These are phyloP conservation scores for Coemansia sp. DNA, from an alignment of 192 early-diverging fungal genomes.

Conservation along the genomic window DNA sequence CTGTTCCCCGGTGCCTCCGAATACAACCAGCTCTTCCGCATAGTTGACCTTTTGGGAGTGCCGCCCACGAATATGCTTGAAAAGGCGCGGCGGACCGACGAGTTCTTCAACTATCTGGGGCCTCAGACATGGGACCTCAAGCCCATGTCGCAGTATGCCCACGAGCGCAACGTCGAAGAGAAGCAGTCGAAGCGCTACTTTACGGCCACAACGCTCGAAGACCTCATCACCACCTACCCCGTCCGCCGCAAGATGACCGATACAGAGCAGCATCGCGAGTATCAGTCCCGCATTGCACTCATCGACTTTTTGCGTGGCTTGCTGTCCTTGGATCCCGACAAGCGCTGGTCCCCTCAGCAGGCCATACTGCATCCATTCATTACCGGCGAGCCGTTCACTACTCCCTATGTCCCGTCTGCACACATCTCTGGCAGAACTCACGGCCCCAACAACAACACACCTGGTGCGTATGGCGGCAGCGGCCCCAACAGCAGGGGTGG, in stretches of 20 bases:
- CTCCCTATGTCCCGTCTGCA: constrained; percentile 46
- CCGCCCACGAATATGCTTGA: constrained; percentile 93
- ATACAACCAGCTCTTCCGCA: constrained; percentile 92
- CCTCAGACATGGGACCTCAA: constrained; percentile 65
- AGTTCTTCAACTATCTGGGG: constrained; percentile 76
- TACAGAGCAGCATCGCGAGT: constrained; percentile 48
- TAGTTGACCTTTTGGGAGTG: constrained; percentile 88
- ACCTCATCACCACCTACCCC: constrained; percentile 86
- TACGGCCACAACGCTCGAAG: constrained; percentile 75
- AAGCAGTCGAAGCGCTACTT: constrained; percentile 95
- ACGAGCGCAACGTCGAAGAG: constrained; percentile 78
- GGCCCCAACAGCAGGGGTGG: neutral
- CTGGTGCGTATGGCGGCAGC: constrained; percentile 9
- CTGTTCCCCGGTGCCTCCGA: constrained; percentile 95
- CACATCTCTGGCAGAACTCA: constrained; percentile 9
- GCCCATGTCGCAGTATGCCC: constrained; percentile 71
- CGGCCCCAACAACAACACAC: constrained; percentile 8
- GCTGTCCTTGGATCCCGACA: constrained; percentile 86
- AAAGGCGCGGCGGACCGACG: constrained; percentile 80
- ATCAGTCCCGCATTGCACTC: constrained; percentile 62
- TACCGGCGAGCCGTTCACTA: constrained; percentile 76
- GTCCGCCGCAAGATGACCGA: constrained; percentile 58
- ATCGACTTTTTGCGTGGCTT: constrained; percentile 91
- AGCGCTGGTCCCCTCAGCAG: constrained; percentile 94
- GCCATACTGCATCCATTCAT: constrained; percentile 95